Percentiles rank a stretch among this genome's conserved stretches.
Conservation (phyloP, 805 yeast genomes). For the Zygoascus bituminiphila region DNA sequence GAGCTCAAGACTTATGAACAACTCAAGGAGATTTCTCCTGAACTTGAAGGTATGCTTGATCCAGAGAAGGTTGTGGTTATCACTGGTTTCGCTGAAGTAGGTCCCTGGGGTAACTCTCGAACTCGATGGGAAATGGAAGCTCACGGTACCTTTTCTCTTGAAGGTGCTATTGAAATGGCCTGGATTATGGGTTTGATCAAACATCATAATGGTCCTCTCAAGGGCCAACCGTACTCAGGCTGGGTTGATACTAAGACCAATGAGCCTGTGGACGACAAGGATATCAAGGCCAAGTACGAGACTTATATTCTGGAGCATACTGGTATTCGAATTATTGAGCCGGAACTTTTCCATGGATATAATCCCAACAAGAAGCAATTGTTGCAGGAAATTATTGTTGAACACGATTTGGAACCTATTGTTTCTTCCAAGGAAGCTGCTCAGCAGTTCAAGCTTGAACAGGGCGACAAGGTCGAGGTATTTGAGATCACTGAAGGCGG, state of each 20-base stretch:
- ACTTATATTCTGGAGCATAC: slow-evolving; percentile 79
- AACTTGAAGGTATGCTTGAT: slow-evolving; percentile 84
- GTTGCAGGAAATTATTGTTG: slow-evolving; percentile 92
- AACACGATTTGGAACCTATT: slow-evolving; percentile 93
- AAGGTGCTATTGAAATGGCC: slow-evolving; percentile 98
- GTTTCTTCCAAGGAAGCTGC: slow-evolving; percentile 95
- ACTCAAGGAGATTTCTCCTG: slow-evolving; percentile 52
- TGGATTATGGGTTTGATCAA: slow-evolving; percentile 98
- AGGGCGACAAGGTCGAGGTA: slow-evolving; percentile 87
- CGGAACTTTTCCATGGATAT: slow-evolving; percentile 88
- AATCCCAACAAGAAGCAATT: slow-evolving; percentile 90
- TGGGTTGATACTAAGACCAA: slow-evolving; percentile 96
- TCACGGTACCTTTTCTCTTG: slow-evolving; percentile 85
- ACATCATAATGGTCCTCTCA: slow-evolving; percentile 84
- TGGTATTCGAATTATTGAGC: slow-evolving; percentile 95
- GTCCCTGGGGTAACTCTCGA: slow-evolving; percentile 99
- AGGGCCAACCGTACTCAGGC: slow-evolving; percentile 82
- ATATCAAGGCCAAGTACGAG: slow-evolving; percentile 88
- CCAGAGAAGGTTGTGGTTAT: slow-evolving; percentile 88
- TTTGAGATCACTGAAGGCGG: slow-evolving; percentile 84
- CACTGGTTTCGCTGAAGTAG: slow-evolving; percentile 97
- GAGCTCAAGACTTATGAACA: slow-evolving; percentile 67
- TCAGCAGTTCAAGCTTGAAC: slow-evolving; percentile 85
- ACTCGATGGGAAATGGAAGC: slow-evolving; percentile 99
- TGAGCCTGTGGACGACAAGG: slow-evolving; percentile 90